These are phyloP conservation scores for Hemileccinum rubropunctum DNA, from an alignment of 768 basidiomycete species.

Conservation along the genomic window DNA sequence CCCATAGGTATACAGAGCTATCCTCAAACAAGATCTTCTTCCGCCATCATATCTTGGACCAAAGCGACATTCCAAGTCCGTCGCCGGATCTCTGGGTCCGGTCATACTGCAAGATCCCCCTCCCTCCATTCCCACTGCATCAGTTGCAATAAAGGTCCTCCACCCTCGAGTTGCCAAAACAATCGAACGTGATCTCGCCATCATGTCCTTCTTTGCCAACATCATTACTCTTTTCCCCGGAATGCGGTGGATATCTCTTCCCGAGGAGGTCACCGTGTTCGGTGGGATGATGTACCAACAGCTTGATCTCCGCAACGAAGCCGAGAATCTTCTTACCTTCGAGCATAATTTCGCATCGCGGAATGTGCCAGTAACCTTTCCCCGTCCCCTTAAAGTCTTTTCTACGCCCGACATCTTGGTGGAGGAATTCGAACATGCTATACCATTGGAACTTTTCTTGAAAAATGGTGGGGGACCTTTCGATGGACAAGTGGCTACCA, in stretches of 20 bases:
- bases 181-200: conserved; percentile 86
- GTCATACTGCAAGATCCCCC: conserved; percentile 49
- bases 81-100: conserved; percentile 52
- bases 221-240: conserved; percentile 79
- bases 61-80: conserved; percentile 52
- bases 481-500: conserved; percentile 84
- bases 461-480: conserved; percentile 90
- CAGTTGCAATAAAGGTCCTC: conserved; percentile 94
- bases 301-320: conserved; percentile 87
- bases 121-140: conserved; percentile 73
- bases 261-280: conserved; percentile 93
- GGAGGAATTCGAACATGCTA: conserved; percentile 91
- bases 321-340: conserved; percentile 80
- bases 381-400: conserved; percentile 78
- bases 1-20: conserved; percentile 81
- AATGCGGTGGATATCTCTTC: conserved; percentile 94
- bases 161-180: conserved; percentile 83
- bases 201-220: conserved; percentile 92
- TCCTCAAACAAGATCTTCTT: conserved; percentile 77
- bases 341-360: conserved; percentile 82
- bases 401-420: conserved; percentile 81
- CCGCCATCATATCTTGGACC: conserved; percentile 83
- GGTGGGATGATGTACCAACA: conserved; percentile 96
- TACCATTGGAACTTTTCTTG: conserved; percentile 86
- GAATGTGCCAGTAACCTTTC: conserved; percentile 84